Conservation (phyloP, 139 green algal species). For the Dunaliella primolecta region DNA sequence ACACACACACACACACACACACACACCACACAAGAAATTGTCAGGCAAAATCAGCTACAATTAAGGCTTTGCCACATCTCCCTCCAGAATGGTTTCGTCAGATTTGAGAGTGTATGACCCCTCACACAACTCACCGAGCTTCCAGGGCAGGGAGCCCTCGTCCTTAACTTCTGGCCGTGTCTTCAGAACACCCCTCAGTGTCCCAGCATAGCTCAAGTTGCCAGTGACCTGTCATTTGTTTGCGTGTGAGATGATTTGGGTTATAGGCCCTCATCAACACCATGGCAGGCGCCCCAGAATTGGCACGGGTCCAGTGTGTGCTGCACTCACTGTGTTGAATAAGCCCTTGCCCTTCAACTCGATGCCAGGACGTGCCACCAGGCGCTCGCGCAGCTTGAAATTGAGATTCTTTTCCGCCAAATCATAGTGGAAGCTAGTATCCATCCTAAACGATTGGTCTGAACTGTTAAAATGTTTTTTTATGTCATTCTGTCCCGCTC, state of each 20-base stretch:
- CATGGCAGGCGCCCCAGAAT: too few species aligned
- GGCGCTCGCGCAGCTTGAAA: slow-evolving; percentile 18
- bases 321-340: slow-evolving; percentile 24
- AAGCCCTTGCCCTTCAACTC: slow-evolving; percentile 24
- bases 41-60: too few species aligned
- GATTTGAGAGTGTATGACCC: too few species aligned
- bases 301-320: too few species aligned
- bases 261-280: too few species aligned
- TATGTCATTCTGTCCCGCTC: too few species aligned
- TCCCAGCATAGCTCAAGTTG: slow-evolving; percentile 3
- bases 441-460: slow-evolving; percentile 1
- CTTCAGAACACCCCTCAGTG: background rate
- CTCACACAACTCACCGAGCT: background rate
- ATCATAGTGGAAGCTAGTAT: slow-evolving; percentile 17
- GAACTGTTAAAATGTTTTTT: background rate
- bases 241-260: too few species aligned
- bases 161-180: background rate
- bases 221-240: too few species aligned
- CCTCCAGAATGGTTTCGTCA: too few species aligned
- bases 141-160: background rate
- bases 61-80: too few species aligned
- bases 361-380: background rate
- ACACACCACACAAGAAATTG: too few species aligned
- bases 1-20: too few species aligned
- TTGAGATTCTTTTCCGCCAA: slow-evolving; percentile 12